These are phyloP conservation scores for Boletus sp. DNA, from an alignment of 768 basidiomycete species.

Conservation along the genomic window DNA sequence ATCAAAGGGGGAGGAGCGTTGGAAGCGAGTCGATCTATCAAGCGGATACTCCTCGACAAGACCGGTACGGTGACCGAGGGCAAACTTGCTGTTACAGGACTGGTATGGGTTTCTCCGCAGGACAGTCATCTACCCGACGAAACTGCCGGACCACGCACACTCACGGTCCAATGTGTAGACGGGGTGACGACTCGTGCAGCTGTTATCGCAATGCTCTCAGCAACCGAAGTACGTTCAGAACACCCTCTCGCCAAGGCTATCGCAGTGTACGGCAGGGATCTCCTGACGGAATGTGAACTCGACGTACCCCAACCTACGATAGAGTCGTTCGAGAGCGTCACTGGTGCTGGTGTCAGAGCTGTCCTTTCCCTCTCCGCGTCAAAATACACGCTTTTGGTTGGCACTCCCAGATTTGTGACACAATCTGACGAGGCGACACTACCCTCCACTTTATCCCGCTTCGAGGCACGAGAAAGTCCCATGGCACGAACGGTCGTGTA, in stretches of 20 bases:
- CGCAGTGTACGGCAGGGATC: slow-evolving; percentile 73
- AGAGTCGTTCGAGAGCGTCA: slow-evolving; percentile 79
- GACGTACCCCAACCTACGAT: slow-evolving; percentile 54
- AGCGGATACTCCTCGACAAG: slow-evolving; percentile 89
- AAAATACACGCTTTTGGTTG: slow-evolving; percentile 65
- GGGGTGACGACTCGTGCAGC: slow-evolving; percentile 57
- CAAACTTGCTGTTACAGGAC: slow-evolving; percentile 77
- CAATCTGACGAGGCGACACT: slow-evolving; percentile 52
- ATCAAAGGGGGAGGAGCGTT: slow-evolving; percentile 97
- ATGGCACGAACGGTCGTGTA: slow-evolving; percentile 85
- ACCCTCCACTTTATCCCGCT: slow-evolving; percentile 57
- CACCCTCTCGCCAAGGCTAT: slow-evolving; percentile 96
- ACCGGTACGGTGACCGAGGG: slow-evolving; percentile 97
- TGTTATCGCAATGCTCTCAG: slow-evolving; percentile 78
- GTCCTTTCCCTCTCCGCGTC: slow-evolving; percentile 51
- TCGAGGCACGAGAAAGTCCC: slow-evolving; percentile 68
- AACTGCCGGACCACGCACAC: slow-evolving; percentile 7
- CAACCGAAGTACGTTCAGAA: slow-evolving; percentile 89
- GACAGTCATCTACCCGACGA: slow-evolving; percentile 23
- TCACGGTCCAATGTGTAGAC: slow-evolving; percentile 47
- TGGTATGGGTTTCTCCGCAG: slow-evolving; percentile 65
- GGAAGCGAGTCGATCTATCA: slow-evolving; percentile 84
- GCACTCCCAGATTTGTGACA: slow-evolving; percentile 70
- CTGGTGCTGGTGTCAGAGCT: slow-evolving; percentile 87
- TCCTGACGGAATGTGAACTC: slow-evolving; percentile 42